These are phyloP conservation scores for Ensete glaucum DNA, from an alignment of 176 grass and related monocot species.

Conservation along the genomic window DNA sequence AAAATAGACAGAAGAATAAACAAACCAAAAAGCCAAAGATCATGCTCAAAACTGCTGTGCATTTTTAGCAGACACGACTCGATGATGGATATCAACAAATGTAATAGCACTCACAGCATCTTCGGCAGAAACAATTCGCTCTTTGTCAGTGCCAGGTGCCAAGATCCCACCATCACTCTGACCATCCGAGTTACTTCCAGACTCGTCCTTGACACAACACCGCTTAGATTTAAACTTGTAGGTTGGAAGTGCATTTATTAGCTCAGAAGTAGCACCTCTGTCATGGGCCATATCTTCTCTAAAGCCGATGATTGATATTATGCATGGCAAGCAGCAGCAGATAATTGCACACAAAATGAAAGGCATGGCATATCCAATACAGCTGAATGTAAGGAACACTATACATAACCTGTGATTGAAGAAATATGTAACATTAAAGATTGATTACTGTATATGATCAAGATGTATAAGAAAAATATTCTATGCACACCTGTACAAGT, in stretches of 20 bases:
- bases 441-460: background rate
- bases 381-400: constrained; percentile 84
- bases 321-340: constrained; percentile 91
- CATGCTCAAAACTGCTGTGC: background rate
- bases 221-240: constrained; percentile 69
- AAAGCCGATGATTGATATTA: constrained; percentile 72
- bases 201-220: constrained; percentile 12
- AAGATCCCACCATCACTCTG: constrained; percentile 34
- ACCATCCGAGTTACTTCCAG: constrained; percentile 26
- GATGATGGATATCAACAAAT: background rate
- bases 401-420: constrained; percentile 67
- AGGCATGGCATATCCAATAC: constrained; percentile 72
- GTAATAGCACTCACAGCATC: constrained; percentile 37
- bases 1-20: constrained; percentile 3
- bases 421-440: background rate
- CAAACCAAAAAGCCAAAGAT: background rate
- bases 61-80: background rate
- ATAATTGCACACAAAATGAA: constrained; percentile 88
- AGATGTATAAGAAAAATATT: constrained; percentile 4
- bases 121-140: constrained; percentile 56
- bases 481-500: constrained; percentile 58
- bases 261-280: constrained; percentile 59
- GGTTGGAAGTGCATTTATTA: constrained; percentile 61
- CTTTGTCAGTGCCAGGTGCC: constrained; percentile 55
- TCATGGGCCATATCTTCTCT: constrained; percentile 51